phyloP scores from a whole-genome alignment of 1,139 yeast species.

The Yarrowia galli region DNA sequence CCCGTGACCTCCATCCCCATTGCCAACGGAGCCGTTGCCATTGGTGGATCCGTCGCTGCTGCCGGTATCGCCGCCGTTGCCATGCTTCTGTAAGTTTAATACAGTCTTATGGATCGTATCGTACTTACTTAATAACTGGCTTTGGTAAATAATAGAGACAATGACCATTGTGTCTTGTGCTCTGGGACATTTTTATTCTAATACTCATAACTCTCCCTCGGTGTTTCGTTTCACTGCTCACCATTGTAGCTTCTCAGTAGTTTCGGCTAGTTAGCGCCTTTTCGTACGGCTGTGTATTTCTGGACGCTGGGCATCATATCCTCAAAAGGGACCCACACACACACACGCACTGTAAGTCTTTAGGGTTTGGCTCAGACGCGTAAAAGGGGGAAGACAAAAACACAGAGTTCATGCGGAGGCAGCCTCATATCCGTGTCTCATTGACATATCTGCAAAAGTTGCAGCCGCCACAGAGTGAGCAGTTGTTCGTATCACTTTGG shows the following conservation, averaged over 20 bases:
- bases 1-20: conserved; percentile 34
- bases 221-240: not conserved
- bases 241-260: not conserved
- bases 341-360: conserved; percentile 6
- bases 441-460: not conserved
- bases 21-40: conserved; percentile 36
- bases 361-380: conserved; percentile 10
- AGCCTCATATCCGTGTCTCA: not conserved
- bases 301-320: not conserved
- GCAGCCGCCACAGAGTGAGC: not conserved
- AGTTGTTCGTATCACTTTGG: not conserved
- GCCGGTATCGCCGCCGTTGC: conserved; percentile 34
- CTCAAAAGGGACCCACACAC: conserved; percentile 20
- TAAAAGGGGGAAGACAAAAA: not conserved
- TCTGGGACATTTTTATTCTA: conserved; percentile 3
- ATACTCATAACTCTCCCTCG: not conserved
- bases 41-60: conserved; percentile 25
- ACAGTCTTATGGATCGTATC: conserved; percentile 11
- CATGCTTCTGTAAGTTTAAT: conserved; percentile 30
- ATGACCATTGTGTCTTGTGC: not conserved
- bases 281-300: not conserved
- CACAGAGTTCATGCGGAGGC: conserved; percentile 14
- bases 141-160: conserved; percentile 8
- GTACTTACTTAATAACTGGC: conserved; percentile 20
- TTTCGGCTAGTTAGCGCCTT: not conserved